A percentile compares a stretch with the other conserved stretches of the same genome.
These are phyloP conservation scores for Jamesozyma jinghongensis DNA, from an alignment of 805 yeast species.

Conservation along the genomic window DNA sequence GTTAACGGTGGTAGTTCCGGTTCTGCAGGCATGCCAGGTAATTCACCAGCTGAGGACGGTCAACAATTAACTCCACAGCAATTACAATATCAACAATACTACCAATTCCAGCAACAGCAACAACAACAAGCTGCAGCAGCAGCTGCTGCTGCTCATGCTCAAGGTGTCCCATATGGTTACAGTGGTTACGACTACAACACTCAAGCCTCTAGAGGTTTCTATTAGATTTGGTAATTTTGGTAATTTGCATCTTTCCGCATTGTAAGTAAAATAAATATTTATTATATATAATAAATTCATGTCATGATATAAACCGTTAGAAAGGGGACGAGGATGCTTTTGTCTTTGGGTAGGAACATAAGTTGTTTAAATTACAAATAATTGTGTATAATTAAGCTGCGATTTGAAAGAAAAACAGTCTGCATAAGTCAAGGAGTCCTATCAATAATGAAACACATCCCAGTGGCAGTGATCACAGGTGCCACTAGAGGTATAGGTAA, in stretches of 20 bases:
- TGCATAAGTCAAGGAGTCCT: not conserved
- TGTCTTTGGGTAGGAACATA: no score
- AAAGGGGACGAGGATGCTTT: no score
- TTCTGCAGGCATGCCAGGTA: not conserved
- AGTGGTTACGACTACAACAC: constrained; percentile 26
- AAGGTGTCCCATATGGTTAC: constrained; percentile 26
- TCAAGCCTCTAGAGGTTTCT: constrained; percentile 28
- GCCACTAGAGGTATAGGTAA: constrained; percentile 38
- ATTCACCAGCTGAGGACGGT: not conserved
- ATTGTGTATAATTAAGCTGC: no score
- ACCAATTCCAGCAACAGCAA: constrained; percentile 18
- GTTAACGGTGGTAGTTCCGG: no score
- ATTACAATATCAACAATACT: constrained; percentile 25
- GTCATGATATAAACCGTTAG: not conserved
- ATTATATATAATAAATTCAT: not conserved
- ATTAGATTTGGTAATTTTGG: constrained; percentile 8
- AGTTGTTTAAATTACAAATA: no score
- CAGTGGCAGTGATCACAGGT: constrained; percentile 34
- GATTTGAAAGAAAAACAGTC: no score
- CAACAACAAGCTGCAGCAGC: constrained; percentile 6
- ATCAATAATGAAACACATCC: constrained; percentile 3
- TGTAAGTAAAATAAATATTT: not conserved
- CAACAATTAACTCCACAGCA: constrained; percentile 15
- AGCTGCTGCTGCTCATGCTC: constrained; percentile 20
- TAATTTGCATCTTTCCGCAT: not conserved